Base-by-base conservation (phyloP, 2,329 filamentous ascomycete species). In the Nothophaeocryptopus gaeumannii region DNA sequence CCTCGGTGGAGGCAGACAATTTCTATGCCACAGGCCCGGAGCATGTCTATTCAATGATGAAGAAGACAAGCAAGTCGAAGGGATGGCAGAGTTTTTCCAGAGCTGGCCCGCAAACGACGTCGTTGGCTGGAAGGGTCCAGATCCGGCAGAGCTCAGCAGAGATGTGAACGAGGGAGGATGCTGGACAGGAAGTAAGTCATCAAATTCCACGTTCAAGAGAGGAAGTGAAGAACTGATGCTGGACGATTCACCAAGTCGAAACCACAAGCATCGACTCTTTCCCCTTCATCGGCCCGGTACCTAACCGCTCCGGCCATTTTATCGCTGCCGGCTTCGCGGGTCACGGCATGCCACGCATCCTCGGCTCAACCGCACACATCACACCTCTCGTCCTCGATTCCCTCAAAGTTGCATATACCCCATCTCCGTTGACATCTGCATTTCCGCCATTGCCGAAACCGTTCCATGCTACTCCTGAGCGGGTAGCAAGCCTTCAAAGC, bases 281-380 rank as follows among this genome's bases (percentile, higher is more conserved):
- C 35, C 63, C 63, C 2, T 64, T 63, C 29, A 54, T 65, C 3
- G 63, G 63, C 4, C 46, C 62, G 1, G 61, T 59, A 0, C 63
- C 63, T 8, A 53, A 48, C 12, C 60, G 55, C 13, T 34, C 39
- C 5, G 60, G 61, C 4, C 62, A 64, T 10, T 64, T 60, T 38
- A 56, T 65, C 10, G 55, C 60, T 3, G 62, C 63, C 14, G 62
- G 62, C 0, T 65, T 64, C 33, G 55, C 50, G 9, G 63, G 63
- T 5, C 63, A 65, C 31, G 57, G 64, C 16, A 68, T 68, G 65
- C 64, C 65, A 15, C 63, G 65, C 2, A 65, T 67, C 39, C 51
- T 68, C 1, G 58, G 66, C 16, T 62, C 63, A 1, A 56, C 63
- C 1, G 63, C 66, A 1, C 58, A 66, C 29, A 58, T 67, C 12